Percentiles rank a stretch among this genome's conserved stretches.
Evolutionary conservation across 169 alveolate genomes (phyloP).

Genomic region (Eimeria brunetti): DNA sequence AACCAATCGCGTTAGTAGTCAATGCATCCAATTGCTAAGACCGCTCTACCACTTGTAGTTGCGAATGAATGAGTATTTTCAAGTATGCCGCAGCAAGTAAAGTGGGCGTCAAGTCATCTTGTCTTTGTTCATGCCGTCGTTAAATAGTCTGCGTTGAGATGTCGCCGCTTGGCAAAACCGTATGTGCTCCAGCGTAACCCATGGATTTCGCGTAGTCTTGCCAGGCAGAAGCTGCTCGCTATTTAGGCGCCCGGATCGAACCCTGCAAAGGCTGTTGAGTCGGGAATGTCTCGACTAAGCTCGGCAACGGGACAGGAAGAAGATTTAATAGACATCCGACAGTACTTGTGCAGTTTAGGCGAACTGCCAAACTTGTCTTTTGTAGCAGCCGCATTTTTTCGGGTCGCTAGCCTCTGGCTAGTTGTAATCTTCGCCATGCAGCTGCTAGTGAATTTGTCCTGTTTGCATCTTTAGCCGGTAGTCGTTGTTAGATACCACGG

Average conservation of each 20-base stretch:
- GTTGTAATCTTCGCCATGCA: neutral
- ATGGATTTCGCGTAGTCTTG: neutral
- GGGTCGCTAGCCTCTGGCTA: neutral
- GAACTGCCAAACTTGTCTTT: neutral
- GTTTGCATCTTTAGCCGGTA: neutral
- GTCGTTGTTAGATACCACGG: neutral
- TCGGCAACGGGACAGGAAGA: neutral
- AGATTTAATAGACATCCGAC: neutral
- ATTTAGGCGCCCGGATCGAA: neutral
- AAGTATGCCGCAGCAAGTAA: neutral
- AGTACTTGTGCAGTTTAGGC: neutral
- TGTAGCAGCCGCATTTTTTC: neutral
- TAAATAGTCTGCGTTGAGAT: neutral
- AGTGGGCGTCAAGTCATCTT: neutral
- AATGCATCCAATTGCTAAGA: neutral
- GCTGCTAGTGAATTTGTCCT: neutral
- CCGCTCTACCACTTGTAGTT: too few relatives aligned
- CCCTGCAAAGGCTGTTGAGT: neutral
- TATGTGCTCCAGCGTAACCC: neutral
- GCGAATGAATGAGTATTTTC: neutral
- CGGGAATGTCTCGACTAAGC: neutral
- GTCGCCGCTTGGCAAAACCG: neutral
- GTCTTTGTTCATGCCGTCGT: too few relatives aligned
- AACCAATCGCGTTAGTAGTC: neutral
- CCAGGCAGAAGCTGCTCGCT: neutral